Base-by-base conservation (phyloP, 2,329 filamentous ascomycete genomes). In the Trichoderma citrinoviride region DNA sequence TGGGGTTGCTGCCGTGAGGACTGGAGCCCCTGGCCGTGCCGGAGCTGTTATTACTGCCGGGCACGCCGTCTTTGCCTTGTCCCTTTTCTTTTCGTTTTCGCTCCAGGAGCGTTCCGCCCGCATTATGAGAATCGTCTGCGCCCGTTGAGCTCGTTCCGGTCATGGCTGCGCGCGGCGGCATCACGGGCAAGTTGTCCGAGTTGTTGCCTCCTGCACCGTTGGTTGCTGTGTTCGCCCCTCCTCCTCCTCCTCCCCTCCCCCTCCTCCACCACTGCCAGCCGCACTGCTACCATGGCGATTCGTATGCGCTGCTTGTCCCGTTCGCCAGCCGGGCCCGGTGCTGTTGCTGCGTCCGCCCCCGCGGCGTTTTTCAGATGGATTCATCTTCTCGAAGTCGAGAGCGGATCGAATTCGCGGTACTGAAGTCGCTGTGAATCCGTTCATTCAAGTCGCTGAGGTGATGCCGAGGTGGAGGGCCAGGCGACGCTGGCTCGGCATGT, bases 281-380 rank as follows among this genome's bases (percentile, higher is more conserved):
- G 44, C 43, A 44, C 55, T 58, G 43, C 52, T 41, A 65, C 61
- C 33, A 66, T 69, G 54, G 66, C 69, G 60, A 66, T 66, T 61
- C 65, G 65, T 8, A 63, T 67, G 69, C 8, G 68, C 61, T 33
- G 68, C 54, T 4, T 66, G 61, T n/a, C 50, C 61, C 6, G 71
- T 61, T 41, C 70, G 71, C 62, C 69, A 68, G 65, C 67, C 65
- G 66, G 71, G 71, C 67, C 52, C 54, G 37, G 47, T 53, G 52
- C 61, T 58, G 40, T 68, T 71, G 65, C 64, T 56, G 47, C 68
- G 66, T 62, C 72, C 73, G 58, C 69, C 72, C 62, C 72, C 75
- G 67, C 80, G 79, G 70, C 80, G 80, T 73, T 81, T 82, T 66
- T 83, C 79, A 53, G 79, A 73, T 50, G 74, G 69, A 67, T 75